Base-by-base conservation (phyloP, 306 rosid genomes). In the Ochetophila trinervis region DNA sequence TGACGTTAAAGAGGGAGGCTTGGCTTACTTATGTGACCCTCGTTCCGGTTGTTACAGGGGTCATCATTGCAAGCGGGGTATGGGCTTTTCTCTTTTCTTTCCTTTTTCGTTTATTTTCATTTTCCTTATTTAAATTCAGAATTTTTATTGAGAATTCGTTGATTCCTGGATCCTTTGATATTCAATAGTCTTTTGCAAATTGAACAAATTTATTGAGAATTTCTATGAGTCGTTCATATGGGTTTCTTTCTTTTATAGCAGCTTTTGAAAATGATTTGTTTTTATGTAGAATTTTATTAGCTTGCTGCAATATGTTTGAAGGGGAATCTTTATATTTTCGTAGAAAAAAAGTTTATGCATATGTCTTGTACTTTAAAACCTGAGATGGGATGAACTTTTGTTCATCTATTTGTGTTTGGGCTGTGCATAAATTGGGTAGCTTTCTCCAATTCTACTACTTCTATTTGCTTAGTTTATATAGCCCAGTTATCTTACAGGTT, bases 1-100 rank as follows among this genome's bases (percentile, higher is more conserved):
- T 94, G 82, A 94, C 99, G 3, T 36, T 90, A 32, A 94, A 90
- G 79, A 77, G 96, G 53, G 99, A 94, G 76, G 97, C 99, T 32
- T 94, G 95, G 95, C 89, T 94, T 58, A 94, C 99, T 13, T 94
- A 94, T 45, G 62, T 90, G 42, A 81, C 99, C 22, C 99, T 94
- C 61, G 2, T 94, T 58, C 99, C 99, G 35, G 99, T 94, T 58
- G 95, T 94, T 54, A 82, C 96, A 15, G 99, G 99, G 0, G 99
- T 94, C 78, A 57, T 94, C 73, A 88, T 94, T 75, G 99, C 97
- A 5, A 94, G 99, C 68, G 99, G 99, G 92, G 99, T 94, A 87
- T 58, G 78, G 17, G 27, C 66, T 37, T 16, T n/a, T 35, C 4
- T 6, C 21, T 40, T 30, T 56, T 19, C 11, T 13, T 48, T 27